Conservation (phyloP, 2,329 filamentous ascomycete genomes). For the Neofusicoccum parvum region DNA sequence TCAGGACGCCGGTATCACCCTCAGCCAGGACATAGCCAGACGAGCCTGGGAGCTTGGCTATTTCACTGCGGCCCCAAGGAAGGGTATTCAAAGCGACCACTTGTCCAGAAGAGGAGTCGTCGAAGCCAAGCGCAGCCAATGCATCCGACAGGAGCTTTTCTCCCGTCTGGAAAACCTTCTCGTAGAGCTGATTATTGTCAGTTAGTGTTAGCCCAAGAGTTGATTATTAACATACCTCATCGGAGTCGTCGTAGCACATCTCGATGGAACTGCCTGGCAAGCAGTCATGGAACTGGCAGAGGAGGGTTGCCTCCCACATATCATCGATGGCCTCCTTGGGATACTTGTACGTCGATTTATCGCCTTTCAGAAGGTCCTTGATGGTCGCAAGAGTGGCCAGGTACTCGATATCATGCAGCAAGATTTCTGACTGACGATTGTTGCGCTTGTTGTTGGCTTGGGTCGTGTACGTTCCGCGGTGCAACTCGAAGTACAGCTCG, state of each 20-base stretch:
- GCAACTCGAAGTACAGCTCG: conserved; percentile 96
- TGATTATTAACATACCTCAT: conserved; percentile 55
- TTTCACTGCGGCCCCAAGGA: conserved; percentile 78
- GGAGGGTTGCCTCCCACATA: conserved; percentile 90
- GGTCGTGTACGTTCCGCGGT: conserved; percentile 95
- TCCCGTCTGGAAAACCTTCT: conserved; percentile 76
- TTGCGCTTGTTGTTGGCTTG: conserved; percentile 97
- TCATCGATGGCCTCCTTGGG: conserved; percentile 91
- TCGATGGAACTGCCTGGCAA: conserved; percentile 92
- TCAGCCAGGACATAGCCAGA: conserved; percentile 42
- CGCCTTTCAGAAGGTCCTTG: conserved; percentile 54
- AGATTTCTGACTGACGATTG: conserved; percentile 81
- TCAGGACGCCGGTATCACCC: conserved; percentile 50
- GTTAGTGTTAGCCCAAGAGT: not conserved
- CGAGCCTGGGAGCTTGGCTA: conserved; percentile 62
- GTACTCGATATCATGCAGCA: conserved; percentile 86
- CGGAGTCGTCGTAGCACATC: conserved; percentile 97
- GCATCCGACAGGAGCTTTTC: conserved; percentile 71
- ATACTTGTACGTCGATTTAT: conserved; percentile 69
- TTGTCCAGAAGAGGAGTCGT: conserved; percentile 45
- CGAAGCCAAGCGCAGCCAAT: conserved; percentile 66
- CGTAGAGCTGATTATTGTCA: conserved; percentile 65
- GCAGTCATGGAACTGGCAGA: conserved; percentile 98
- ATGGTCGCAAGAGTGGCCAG: conserved; percentile 84
- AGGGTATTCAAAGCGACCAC: conserved; percentile 76